Evolutionary conservation across 106 monocot species (phyloP).

Genomic region (Cymbidium sinense): DNA sequence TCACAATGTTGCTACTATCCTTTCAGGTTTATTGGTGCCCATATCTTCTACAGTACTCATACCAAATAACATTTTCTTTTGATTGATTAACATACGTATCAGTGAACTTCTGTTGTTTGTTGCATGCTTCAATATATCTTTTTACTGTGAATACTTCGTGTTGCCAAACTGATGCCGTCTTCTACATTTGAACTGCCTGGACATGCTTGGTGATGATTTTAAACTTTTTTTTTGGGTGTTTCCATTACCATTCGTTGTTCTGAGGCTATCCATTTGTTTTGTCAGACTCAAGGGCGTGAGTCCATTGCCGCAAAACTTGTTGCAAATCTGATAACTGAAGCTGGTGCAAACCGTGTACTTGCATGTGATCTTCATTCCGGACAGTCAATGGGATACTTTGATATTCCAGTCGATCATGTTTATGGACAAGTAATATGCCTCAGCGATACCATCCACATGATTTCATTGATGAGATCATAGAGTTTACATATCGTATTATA

Average conservation of each 20-base stretch:
- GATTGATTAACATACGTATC: neutral
- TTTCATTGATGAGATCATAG: neutral
- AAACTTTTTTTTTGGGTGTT: neutral
- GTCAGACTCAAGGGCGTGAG: slow-evolving; percentile 82
- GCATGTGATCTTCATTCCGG: slow-evolving; percentile 92
- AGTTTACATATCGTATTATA: neutral
- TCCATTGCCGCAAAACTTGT: slow-evolving; percentile 90
- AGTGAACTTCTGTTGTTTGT: neutral
- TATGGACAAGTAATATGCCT: slow-evolving; percentile 55
- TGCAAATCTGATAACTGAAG: slow-evolving; percentile 85
- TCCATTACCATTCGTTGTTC: neutral
- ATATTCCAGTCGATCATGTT: slow-evolving; percentile 83
- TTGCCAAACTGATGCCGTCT: neutral
- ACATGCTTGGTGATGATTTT: neutral
- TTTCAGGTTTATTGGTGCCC: neutral
- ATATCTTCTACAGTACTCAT: neutral
- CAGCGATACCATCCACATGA: neutral
- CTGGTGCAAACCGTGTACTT: slow-evolving; percentile 78
- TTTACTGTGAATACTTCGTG: neutral
- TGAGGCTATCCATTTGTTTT: neutral
- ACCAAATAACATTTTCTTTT: neutral
- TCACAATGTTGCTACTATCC: too few relatives aligned
- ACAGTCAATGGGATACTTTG: slow-evolving; percentile 90
- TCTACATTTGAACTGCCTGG: neutral
- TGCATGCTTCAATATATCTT: neutral